phyloP scores from a whole-genome alignment of 2,329 filamentous ascomycete species.

The Exophiala xenobiotica region DNA sequence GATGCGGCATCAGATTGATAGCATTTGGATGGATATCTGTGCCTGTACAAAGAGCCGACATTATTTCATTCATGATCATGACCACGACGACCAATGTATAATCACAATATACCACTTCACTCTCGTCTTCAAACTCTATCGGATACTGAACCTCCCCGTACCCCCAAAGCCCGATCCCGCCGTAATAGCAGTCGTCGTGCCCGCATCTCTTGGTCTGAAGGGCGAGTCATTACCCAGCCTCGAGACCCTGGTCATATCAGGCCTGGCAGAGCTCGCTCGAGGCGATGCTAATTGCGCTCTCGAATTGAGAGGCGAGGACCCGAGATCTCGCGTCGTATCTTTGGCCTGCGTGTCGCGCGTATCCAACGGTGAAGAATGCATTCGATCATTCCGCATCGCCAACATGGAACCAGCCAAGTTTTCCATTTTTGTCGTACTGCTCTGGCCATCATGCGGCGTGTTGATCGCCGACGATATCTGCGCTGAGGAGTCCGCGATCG shows the following conservation, averaged over 20 bases:
- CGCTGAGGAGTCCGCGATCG: slow-evolving; percentile 45
- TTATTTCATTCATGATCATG: too few species aligned
- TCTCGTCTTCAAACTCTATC: slow-evolving; percentile 38
- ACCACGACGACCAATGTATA: too few species aligned
- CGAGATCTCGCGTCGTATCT: slow-evolving; percentile 16
- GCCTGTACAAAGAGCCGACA: too few species aligned
- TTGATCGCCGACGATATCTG: slow-evolving; percentile 45
- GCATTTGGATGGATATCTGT: too few species aligned
- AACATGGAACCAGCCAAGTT: slow-evolving; percentile 7
- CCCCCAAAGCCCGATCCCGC: slow-evolving; percentile 15
- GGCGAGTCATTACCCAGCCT: slow-evolving; percentile 14
- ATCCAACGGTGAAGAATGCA: slow-evolving; percentile 27
- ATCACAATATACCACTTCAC: slow-evolving; percentile 1
- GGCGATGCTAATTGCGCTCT: slow-evolving; percentile 16
- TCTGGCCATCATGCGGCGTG: slow-evolving; percentile 43
- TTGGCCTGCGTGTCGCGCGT: slow-evolving; percentile 19
- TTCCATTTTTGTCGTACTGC: slow-evolving; percentile 37
- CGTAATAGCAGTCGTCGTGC: slow-evolving; percentile 19
- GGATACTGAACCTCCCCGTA: slow-evolving; percentile 32
- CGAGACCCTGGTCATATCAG: slow-evolving; percentile 9
- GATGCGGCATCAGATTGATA: too few species aligned
- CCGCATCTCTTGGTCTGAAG: slow-evolving; percentile 10
- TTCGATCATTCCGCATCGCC: slow-evolving; percentile 19
- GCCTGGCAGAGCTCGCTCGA: slow-evolving; percentile 7
- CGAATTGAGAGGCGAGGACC: slow-evolving; percentile 23